A percentile compares a stretch with the other conserved stretches of the same genome.
These are phyloP conservation scores for Fusarium keratoplasticum DNA, from an alignment of 2,329 filamentous ascomycete species.

Conservation along the genomic window DNA sequence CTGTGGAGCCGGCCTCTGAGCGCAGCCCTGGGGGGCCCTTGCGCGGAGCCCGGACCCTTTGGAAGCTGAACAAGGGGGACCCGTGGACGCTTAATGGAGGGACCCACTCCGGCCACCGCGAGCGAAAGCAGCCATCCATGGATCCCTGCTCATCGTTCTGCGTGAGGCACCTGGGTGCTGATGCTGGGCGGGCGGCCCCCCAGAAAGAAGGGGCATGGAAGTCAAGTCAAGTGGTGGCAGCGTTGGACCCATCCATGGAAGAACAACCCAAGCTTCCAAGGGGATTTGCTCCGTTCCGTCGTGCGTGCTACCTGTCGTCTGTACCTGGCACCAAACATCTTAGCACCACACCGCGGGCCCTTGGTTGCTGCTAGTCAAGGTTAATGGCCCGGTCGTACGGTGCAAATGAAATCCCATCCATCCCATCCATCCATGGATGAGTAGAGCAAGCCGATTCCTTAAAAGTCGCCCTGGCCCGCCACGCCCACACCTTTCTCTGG, in stretches of 20 bases:
- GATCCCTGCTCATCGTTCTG: constrained; percentile 4
- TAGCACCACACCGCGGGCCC: constrained; percentile 37
- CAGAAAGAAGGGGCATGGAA: constrained; percentile 32
- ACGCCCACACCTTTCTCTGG: constrained; percentile 33
- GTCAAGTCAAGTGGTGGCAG: constrained; percentile 12
- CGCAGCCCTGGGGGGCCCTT: constrained; percentile 28
- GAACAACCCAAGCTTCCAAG: constrained; percentile 35
- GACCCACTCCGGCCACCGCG: constrained; percentile 36
- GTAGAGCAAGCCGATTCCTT: constrained; percentile 21
- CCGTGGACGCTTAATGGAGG: constrained; percentile 25
- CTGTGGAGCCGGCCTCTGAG: constrained; percentile 20
- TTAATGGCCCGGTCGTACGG: constrained; percentile 43
- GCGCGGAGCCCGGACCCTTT: constrained; percentile 31
- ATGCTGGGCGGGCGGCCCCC: neutral
- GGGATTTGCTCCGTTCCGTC: constrained; percentile 31
- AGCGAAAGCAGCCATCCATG: constrained; percentile 10
- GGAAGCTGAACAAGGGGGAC: constrained; percentile 15
- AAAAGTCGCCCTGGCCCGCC: constrained; percentile 39
- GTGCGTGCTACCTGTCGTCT: neutral
- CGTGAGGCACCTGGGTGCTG: too few relatives aligned
- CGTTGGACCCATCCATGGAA: constrained; percentile 10
- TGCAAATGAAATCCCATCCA: constrained; percentile 41
- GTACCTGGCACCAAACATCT: constrained; percentile 37
- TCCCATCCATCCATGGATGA: constrained; percentile 14
- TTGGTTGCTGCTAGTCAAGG: constrained; percentile 37